These are phyloP conservation scores for Stevia rebaudiana DNA, from an alignment of 140 eudicot species.

Conservation along the genomic window DNA sequence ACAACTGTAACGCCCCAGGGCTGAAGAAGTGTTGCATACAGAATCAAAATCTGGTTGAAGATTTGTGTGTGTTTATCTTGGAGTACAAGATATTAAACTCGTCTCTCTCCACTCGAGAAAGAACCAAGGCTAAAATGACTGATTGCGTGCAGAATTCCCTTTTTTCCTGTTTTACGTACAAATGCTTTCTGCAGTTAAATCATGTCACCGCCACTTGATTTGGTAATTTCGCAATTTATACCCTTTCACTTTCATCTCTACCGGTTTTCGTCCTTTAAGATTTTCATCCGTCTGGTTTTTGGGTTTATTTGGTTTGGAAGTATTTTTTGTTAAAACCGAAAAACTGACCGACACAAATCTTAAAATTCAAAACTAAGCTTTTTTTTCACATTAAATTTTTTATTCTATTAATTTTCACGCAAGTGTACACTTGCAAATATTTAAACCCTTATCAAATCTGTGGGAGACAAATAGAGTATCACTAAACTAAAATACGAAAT, in stretches of 20 bases:
- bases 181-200: slow-evolving; percentile 19
- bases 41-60: neutral
- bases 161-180: slow-evolving; percentile 8
- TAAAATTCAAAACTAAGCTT: no score
- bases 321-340: no score
- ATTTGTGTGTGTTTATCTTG: slow-evolving; percentile 18
- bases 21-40: slow-evolving; percentile 29
- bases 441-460: no score
- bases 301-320: no score
- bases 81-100: slow-evolving; percentile 24
- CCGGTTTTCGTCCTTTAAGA: neutral
- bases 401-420: no score
- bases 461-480: no score
- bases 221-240: neutral
- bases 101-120: slow-evolving; percentile 14
- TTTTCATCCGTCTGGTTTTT: no score
- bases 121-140: slow-evolving; percentile 22
- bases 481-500: no score
- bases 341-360: no score
- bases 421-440: no score
- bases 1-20: slow-evolving; percentile 52
- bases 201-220: slow-evolving; percentile 29
- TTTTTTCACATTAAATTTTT: no score
- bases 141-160: slow-evolving; percentile 21
- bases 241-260: neutral